Percentiles rank a stretch among this genome's conserved stretches.
phyloP scores from a whole-genome alignment of 192 early-diverging fungal genomes.

The Allomyces macrogynus region DNA sequence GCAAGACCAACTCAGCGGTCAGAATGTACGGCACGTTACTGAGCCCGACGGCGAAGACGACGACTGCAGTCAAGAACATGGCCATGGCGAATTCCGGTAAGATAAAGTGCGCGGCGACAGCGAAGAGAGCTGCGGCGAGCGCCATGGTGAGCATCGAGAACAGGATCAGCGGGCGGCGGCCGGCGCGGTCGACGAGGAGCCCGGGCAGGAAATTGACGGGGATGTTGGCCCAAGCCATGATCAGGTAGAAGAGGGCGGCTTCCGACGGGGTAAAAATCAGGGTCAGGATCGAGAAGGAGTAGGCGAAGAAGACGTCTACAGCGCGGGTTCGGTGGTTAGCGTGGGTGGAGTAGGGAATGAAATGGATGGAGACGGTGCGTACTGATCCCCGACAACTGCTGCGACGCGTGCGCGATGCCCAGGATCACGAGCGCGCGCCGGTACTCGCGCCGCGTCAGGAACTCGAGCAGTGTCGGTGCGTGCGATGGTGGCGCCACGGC shows the following conservation, averaged over 20 bases:
- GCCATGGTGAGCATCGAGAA: neutral
- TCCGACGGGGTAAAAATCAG: neutral
- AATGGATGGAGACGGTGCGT: neutral
- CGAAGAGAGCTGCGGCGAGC: neutral
- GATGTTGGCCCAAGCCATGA: neutral
- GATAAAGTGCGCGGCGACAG: neutral
- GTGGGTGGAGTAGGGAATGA: neutral
- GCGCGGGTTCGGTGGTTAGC: no score
- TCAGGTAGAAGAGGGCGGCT: neutral
- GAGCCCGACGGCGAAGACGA: neutral
- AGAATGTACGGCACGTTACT: neutral
- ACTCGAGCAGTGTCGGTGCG: neutral
- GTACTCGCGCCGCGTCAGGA: neutral
- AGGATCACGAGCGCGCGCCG: neutral
- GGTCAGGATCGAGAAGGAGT: neutral
- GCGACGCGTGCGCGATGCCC: neutral
- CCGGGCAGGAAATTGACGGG: neutral
- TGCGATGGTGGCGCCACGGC: neutral
- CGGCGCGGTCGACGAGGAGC: neutral
- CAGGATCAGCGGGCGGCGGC: neutral
- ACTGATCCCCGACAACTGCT: neutral
- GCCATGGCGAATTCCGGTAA: neutral
- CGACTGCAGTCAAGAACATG: neutral
- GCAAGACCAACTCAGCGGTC: neutral
- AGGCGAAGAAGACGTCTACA: neutral